These are phyloP conservation scores for Fusarium chuoi DNA, from an alignment of 2,329 filamentous ascomycete genomes.

Conservation along the genomic window DNA sequence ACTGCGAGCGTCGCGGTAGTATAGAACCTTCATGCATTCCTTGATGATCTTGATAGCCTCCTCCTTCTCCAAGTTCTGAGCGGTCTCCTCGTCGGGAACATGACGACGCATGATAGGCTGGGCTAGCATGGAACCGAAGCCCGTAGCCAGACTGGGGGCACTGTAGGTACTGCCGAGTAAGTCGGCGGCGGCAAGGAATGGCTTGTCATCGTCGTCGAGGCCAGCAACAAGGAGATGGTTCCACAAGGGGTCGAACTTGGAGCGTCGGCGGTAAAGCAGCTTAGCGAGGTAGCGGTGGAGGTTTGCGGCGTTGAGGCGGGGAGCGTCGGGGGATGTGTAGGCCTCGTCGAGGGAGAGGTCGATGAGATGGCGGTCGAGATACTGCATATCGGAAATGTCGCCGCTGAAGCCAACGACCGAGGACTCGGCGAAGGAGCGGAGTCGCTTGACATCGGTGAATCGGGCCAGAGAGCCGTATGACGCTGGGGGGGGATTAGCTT, in stretches of 20 bases:
- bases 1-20: slow-evolving; percentile 95
- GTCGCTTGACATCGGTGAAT: slow-evolving; percentile 96
- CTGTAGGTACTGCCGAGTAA: slow-evolving; percentile 92
- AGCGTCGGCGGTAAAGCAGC: slow-evolving; percentile 94
- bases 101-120: slow-evolving; percentile 88
- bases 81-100: slow-evolving; percentile 85
- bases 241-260: slow-evolving; percentile 97
- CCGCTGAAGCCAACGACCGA: slow-evolving; percentile 93
- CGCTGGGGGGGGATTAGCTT: slow-evolving; percentile 61
- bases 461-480: slow-evolving; percentile 97
- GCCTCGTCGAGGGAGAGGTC: slow-evolving; percentile 89
- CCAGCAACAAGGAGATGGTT: slow-evolving; percentile 94
- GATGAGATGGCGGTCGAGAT: slow-evolving; percentile 89
- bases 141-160: slow-evolving; percentile 88
- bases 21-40: slow-evolving; percentile 98
- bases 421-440: slow-evolving; percentile 85
- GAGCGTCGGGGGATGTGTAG: slow-evolving; percentile 66
- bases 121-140: slow-evolving; percentile 92
- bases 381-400: slow-evolving; percentile 99
- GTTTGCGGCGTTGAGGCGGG: slow-evolving; percentile 85
- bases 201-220: slow-evolving; percentile 79
- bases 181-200: slow-evolving; percentile 92
- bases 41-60: slow-evolving; percentile 82
- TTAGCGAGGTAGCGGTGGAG: slow-evolving; percentile 97
- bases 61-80: slow-evolving; percentile 77